Conservation (phyloP, 2,329 filamentous ascomycete species). For the Phoma sp. region DNA sequence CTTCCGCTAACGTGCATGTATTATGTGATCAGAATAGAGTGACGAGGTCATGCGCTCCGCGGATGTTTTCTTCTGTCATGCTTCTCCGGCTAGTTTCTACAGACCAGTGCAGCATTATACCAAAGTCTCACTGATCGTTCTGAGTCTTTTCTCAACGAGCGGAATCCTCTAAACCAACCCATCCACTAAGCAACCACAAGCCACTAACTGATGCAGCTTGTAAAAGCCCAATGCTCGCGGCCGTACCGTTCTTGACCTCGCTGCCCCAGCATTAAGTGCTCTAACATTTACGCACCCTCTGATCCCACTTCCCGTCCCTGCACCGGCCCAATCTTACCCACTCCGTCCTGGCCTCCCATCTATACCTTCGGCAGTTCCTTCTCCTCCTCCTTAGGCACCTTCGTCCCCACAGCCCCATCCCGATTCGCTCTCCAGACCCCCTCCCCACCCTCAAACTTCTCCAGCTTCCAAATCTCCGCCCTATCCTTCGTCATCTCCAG, state of each 20-base stretch:
- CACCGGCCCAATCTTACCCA: too few relatives aligned
- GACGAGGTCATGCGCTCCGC: background rate
- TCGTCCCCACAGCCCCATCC: constrained; percentile 69
- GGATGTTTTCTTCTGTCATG: background rate
- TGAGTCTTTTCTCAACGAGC: too few relatives aligned
- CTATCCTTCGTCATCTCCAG: constrained; percentile 83
- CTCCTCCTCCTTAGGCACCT: constrained; percentile 43
- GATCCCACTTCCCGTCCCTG: background rate
- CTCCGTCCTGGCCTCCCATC: background rate
- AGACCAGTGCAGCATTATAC: background rate
- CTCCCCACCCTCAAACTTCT: constrained; percentile 81
- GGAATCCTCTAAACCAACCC: background rate
- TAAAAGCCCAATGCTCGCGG: background rate
- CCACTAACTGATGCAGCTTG: background rate
- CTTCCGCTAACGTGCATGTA: background rate
- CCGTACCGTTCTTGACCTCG: background rate
- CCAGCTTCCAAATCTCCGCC: constrained; percentile 95
- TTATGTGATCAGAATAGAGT: background rate
- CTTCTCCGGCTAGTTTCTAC: background rate
- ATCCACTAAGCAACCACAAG: background rate
- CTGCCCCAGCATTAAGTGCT: background rate
- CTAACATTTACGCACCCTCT: background rate
- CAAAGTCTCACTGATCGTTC: background rate
- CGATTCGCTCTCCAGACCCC: constrained; percentile 87
- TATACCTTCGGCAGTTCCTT: constrained; percentile 1